phyloP scores from a whole-genome alignment of 441 rosid genomes.

The Pelargonium fulgidum region DNA sequence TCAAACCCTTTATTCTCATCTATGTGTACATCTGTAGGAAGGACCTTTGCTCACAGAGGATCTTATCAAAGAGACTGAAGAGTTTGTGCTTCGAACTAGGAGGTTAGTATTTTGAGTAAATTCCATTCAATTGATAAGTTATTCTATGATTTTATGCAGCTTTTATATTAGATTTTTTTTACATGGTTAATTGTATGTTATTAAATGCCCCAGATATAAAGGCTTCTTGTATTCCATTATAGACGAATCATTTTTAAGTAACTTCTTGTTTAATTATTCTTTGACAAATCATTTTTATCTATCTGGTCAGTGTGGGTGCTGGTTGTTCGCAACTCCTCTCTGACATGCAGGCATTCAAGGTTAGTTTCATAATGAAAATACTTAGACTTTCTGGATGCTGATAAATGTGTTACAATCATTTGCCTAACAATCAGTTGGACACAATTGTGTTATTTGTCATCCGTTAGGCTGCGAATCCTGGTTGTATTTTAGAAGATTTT shows the following conservation, averaged over 20 bases:
- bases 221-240: background rate
- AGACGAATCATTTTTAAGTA: too few relatives aligned
- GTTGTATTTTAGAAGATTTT: constrained; percentile 95
- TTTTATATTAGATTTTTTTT: background rate
- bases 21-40: constrained; percentile 44
- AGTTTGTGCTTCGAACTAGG: constrained; percentile 89
- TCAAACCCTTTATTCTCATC: constrained; percentile 22
- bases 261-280: background rate
- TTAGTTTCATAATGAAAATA: constrained; percentile 22
- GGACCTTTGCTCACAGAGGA: constrained; percentile 93
- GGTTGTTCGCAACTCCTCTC: constrained; percentile 98
- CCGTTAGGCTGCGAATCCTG: constrained; percentile 92
- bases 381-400: constrained; percentile 6
- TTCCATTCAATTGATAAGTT: constrained; percentile 5
- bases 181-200: too few relatives aligned
- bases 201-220: too few relatives aligned
- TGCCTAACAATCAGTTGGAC: constrained; percentile 11
- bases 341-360: constrained; percentile 99
- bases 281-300: constrained; percentile 20
- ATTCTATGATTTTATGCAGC: constrained; percentile 9
- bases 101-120: constrained; percentile 42
- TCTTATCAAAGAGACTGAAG: constrained; percentile 91
- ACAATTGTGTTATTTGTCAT: constrained; percentile 14
- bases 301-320: constrained; percentile 82
- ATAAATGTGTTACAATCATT: background rate